Base-by-base conservation (phyloP, 192 early-diverging fungal species). In the Paraglomus occultum region DNA sequence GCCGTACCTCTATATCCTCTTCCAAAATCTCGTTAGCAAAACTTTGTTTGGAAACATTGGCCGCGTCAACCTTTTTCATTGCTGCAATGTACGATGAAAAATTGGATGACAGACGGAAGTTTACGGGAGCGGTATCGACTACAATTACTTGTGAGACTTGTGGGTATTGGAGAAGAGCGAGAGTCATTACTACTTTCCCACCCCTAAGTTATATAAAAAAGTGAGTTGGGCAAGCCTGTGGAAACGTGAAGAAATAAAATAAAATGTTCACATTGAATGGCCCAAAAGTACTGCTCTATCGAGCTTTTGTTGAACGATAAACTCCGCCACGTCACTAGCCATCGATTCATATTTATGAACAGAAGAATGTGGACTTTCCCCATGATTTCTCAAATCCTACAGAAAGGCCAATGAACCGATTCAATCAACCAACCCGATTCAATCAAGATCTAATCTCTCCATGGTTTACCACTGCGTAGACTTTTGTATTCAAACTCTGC, bases 341-440 rank as follows among this genome's bases (percentile, higher is more conserved):
- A 98, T 97, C 5, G 85, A 71, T n/a, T 77, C 66, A 71, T 92
- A 95, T 40, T 80, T 87, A 71, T 93, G 90, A 0, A 77, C 76
- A 0, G 64, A 22, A 22, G 64, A 62, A 69, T 95, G 94, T 7
- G 85, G 87, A 67, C 92, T 95, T 39, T 93, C 92, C 23, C 96
- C 96, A 72, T 98, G 96, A 79, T 98, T 98, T 22, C 96, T 84
- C 64, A 95, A 80, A 77, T 98, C 96, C 85, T 86, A 51, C 12
- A 22, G n/a, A 15, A 4, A 48, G 22, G 43, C 11, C 9, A 42
- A 68, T 52, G 15, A 70, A 20, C 17, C 31, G 31, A 31, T 31
- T 31, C 3, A 31, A 31, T 31, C 31, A 31, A 31, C 3, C 5
- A 14, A 60, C 6, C 18, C 9, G 49, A 6, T 12, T 3, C 8